Evolutionary conservation across 2,329 filamentous ascomycete genomes (phyloP), one percentile per base, ranked within the genome.

Genomic region (Amylocarpus encephaloides): DNA sequence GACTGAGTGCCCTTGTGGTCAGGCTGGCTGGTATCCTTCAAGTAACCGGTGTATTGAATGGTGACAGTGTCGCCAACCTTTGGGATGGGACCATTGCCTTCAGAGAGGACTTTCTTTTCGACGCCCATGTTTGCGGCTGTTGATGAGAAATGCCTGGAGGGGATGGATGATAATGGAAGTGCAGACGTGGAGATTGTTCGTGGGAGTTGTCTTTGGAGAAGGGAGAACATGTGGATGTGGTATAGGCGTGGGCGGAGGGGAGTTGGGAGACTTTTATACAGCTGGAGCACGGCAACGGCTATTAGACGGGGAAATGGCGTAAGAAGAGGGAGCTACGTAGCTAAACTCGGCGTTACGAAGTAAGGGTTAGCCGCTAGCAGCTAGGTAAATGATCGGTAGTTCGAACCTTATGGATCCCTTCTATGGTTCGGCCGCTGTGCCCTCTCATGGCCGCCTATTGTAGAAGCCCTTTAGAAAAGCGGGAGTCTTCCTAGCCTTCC

Each of bases 21-120:
- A 15, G 77, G 70, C 67, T 80, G 71, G 57, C 65, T 71, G 18
- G 73, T 64, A 64, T 94, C 84, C 71, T 85, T 86, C 57, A 97
- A 77, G 72, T 76, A 95, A 63, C 93, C 93, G 38, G 86, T 93
- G 78, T 97, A 97, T 72, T 93, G 82, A 66, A 97, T 95, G 65
- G 79, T 80, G 64, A 97, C 88, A 22, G 72, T 80, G 68, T 96
- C 82, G 59, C 88, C 86, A 13, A 66, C 63, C 58, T 71, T 66
- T 51, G 92, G 87, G 58, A 70, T 73, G 62, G 81, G 67, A 50
- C 76, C 75, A 63, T 77, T 76, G 64, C 92, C 91, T 56, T 78
- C 69, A 33, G 71, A 65, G 61, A 83, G 68, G 56, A 79, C 70
- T 44, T 75, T 77, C 76, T 89, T 94, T 52, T 74, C 77, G 64